These are phyloP conservation scores for Rhodamnia rubescens DNA, from an alignment of 345 rosid genomes.

Conservation along the genomic window DNA sequence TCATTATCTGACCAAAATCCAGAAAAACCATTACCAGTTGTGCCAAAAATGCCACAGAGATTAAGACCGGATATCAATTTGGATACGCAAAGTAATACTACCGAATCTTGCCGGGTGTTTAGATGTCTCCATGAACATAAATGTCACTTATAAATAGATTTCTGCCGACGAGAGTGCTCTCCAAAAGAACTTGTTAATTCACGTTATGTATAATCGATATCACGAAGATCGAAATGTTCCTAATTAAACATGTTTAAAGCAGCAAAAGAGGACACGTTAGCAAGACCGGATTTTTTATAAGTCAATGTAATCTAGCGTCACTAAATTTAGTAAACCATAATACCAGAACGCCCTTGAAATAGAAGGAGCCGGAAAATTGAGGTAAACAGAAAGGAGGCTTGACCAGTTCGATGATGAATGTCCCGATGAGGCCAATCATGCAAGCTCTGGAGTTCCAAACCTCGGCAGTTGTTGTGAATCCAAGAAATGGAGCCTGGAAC, in stretches of 20 bases:
- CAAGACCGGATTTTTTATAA: neutral
- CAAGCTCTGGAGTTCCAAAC: conserved; percentile 90
- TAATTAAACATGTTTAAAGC: neutral
- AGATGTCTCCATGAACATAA: neutral
- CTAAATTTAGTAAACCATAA: neutral
- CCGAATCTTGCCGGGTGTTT: neutral
- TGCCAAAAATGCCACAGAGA: neutral
- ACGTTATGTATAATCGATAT: neutral
- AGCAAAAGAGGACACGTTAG: neutral
- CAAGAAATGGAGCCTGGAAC: conserved; percentile 49
- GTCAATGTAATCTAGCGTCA: neutral
- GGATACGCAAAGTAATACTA: neutral
- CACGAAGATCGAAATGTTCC: neutral
- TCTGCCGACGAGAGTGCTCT: neutral
- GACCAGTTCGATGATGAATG: conserved; percentile 72
- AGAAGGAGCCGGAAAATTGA: neutral
- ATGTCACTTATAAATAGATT: neutral
- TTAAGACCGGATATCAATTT: neutral
- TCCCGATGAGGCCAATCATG: conserved; percentile 72
- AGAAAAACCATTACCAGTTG: neutral
- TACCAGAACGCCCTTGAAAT: neutral
- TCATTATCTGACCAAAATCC: conserved; percentile 40
- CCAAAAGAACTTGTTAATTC: neutral
- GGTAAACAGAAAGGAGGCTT: neutral
- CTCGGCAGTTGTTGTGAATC: conserved; percentile 77